These are phyloP conservation scores for Berkeleyomyces basicola DNA, from an alignment of 2,329 filamentous ascomycete genomes.

Conservation along the genomic window DNA sequence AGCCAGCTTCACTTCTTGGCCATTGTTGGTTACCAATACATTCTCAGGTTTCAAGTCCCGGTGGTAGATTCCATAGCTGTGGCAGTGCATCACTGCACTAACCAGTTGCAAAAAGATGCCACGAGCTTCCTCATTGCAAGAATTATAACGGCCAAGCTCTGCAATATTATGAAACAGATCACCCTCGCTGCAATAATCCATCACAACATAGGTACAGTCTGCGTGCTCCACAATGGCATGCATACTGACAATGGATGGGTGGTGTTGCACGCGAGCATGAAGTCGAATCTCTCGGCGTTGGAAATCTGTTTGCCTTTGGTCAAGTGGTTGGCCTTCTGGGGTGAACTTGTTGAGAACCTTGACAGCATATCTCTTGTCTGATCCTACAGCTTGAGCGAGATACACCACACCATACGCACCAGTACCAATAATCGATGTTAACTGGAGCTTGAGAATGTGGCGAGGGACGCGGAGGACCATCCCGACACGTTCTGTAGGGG, in stretches of 20 bases:
- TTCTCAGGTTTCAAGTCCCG: conserved; percentile 97
- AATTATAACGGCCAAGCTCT: conserved; percentile 80
- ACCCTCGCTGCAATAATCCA: conserved; percentile 94
- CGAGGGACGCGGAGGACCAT: neutral
- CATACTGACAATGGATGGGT: conserved; percentile 87
- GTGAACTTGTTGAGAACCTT: conserved; percentile 94
- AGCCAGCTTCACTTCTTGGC: conserved; percentile 82
- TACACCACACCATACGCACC: conserved; percentile 97
- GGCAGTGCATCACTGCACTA: conserved; percentile 92
- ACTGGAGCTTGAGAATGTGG: conserved; percentile 65
- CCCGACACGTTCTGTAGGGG: neutral
- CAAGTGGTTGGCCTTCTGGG: conserved; percentile 50
- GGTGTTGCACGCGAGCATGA: conserved; percentile 74
- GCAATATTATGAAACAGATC: conserved; percentile 97
- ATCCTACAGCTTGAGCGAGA: conserved; percentile 68
- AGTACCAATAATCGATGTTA: conserved; percentile 53
- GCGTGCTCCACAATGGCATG: conserved; percentile 80
- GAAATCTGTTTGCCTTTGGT: conserved; percentile 72
- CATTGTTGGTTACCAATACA: conserved; percentile 77
- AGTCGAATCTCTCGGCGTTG: conserved; percentile 86
- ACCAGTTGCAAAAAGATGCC: conserved; percentile 85
- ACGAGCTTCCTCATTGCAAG: conserved; percentile 77
- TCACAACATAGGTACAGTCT: conserved; percentile 88
- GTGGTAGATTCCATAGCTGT: conserved; percentile 86
- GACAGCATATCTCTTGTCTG: conserved; percentile 72